Evolutionary conservation across 2,329 filamentous ascomycete species (phyloP).

Genomic region (Xylaria multiplex): DNA sequence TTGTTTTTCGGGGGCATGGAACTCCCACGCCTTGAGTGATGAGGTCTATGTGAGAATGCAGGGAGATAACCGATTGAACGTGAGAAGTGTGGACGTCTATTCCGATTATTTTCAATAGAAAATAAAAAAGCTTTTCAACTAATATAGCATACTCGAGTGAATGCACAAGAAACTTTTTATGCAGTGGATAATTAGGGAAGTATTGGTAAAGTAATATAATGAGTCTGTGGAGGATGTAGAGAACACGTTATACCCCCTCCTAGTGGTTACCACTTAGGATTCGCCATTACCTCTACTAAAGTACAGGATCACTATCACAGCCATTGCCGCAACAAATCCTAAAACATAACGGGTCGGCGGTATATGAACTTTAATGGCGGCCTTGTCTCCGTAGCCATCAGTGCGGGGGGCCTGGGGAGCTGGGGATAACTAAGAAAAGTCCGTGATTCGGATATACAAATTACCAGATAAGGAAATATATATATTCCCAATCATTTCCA

Average conservation of each 20-base stretch:
- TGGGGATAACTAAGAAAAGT: slow-evolving; percentile 7
- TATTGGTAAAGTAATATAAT: no score
- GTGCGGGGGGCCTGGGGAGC: not conserved
- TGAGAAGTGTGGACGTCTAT: not conserved
- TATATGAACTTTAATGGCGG: no score
- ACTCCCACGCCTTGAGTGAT: not conserved
- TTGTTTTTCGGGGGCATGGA: not conserved
- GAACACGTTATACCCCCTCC: no score
- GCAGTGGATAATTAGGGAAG: no score
- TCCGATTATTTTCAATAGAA: not conserved
- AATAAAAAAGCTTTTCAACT: not conserved
- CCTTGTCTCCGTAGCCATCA: no score
- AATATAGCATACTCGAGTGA: not conserved
- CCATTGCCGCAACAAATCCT: no score
- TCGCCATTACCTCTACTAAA: no score
- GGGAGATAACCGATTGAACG: not conserved
- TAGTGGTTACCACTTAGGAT: no score
- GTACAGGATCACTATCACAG: no score
- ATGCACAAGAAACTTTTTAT: not conserved
- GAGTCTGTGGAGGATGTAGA: no score
- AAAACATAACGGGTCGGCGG: no score
- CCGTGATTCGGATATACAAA: not conserved
- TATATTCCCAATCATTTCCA: slow-evolving; percentile 3
- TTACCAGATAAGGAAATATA: not conserved
- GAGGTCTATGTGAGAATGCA: not conserved